Conservation (phyloP, 306 rosid genomes). For the Fragaria nilgerrensis region DNA sequence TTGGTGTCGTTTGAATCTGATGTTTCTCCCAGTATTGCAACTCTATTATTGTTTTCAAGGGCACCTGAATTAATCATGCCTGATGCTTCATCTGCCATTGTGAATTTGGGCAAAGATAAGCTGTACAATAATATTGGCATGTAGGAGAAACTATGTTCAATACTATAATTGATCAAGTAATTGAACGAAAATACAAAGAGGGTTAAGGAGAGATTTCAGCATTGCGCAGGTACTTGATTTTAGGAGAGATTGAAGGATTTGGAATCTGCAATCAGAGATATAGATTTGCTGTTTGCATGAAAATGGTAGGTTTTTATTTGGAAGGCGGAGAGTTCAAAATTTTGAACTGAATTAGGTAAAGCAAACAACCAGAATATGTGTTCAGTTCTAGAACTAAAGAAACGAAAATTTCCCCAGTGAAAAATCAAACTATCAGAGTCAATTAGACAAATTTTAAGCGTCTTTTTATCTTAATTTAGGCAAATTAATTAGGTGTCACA, state of each 20-base stretch:
- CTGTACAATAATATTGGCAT: conserved; percentile 15
- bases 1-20: conserved; percentile 29
- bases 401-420: conserved; percentile 8
- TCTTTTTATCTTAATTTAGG: conserved; percentile 42
- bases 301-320: conserved; percentile 38
- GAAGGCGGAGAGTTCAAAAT: conserved; percentile 22
- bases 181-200: not conserved
- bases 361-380: conserved; percentile 22
- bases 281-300: conserved; percentile 30
- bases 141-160: not conserved
- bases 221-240: conserved; percentile 8
- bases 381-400: conserved; percentile 11
- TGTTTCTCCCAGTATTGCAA: conserved; percentile 1
- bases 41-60: not conserved
- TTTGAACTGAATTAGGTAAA: conserved; percentile 32
- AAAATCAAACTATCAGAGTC: not conserved
- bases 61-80: conserved; percentile 22
- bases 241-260: conserved; percentile 29
- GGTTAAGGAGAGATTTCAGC: not conserved
- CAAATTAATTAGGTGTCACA: conserved; percentile 7
- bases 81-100: conserved; percentile 25
- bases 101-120: not conserved
- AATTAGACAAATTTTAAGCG: conserved; percentile 31
- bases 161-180: not conserved
- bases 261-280: conserved; percentile 13